Conservation (phyloP, 2,329 filamentous ascomycete genomes). For the Chaetomiaceae sp. region DNA sequence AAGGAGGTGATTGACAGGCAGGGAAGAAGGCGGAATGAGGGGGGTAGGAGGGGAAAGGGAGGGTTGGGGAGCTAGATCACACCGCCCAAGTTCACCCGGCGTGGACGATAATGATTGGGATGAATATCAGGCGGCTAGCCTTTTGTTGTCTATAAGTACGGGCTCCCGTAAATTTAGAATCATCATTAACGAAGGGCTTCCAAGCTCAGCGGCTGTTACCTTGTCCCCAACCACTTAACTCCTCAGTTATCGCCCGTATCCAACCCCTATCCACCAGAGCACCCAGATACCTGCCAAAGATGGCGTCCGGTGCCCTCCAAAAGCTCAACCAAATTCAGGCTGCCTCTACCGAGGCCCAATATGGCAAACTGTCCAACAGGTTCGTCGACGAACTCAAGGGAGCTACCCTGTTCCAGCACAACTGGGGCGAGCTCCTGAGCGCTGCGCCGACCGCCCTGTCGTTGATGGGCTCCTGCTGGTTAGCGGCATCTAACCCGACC, state of each 20-base stretch:
- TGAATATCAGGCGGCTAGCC: background rate
- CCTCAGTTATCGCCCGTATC: too few relatives aligned
- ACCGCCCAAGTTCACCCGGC: background rate
- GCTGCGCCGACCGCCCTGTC: background rate
- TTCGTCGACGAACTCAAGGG: conserved; percentile 1
- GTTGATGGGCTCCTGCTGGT: background rate
- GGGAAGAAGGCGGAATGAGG: background rate
- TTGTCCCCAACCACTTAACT: too few relatives aligned
- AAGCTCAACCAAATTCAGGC: background rate
- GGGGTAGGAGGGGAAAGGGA: background rate
- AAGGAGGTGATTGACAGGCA: background rate
- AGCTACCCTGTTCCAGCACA: background rate
- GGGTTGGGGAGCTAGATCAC: background rate
- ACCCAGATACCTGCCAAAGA: background rate
- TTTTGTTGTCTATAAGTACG: background rate
- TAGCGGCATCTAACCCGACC: background rate
- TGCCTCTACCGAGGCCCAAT: background rate
- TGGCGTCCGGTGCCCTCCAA: background rate
- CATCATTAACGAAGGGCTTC: too few relatives aligned
- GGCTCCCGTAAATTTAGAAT: too few relatives aligned
- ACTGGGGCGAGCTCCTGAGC: background rate
- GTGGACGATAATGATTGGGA: background rate
- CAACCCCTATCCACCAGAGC: too few relatives aligned
- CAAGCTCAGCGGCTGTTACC: too few relatives aligned
- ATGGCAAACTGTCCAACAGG: background rate